Percentiles rank a stretch among this genome's conserved stretches.
Evolutionary conservation across 2,329 filamentous ascomycete genomes (phyloP).

Genomic region (Epichloe typhina): DNA sequence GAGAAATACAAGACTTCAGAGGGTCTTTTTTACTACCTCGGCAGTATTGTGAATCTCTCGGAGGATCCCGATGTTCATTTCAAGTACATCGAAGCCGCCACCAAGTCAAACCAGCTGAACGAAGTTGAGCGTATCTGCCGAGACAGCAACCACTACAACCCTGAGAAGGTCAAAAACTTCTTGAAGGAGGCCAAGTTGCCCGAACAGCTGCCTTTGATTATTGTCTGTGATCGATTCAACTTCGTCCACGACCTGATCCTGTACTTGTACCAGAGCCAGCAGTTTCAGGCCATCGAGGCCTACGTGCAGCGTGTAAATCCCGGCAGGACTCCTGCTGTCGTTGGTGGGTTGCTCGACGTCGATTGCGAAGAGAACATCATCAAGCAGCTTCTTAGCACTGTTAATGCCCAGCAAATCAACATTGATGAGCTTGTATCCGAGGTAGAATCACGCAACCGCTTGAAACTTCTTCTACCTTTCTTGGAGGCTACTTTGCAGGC

Average conservation of each 20-base stretch:
- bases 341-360: slow-evolving; percentile 87
- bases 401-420: slow-evolving; percentile 72
- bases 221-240: slow-evolving; percentile 98
- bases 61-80: slow-evolving; percentile 94
- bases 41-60: slow-evolving; percentile 92
- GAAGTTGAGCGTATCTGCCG: slow-evolving; percentile 96
- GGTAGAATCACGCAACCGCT: slow-evolving; percentile 88
- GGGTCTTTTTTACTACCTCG: slow-evolving; percentile 97
- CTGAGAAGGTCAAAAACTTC: slow-evolving; percentile 98
- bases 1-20: slow-evolving; percentile 97
- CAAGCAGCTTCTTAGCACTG: slow-evolving; percentile 76
- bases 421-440: slow-evolving; percentile 90
- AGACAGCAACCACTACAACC: slow-evolving; percentile 79
- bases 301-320: slow-evolving; percentile 98
- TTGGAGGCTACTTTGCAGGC: slow-evolving; percentile 79
- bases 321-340: slow-evolving; percentile 74
- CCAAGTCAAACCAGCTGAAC: slow-evolving; percentile 81
- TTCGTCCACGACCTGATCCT: slow-evolving; percentile 95
- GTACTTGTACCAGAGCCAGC: slow-evolving; percentile 96
- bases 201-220: slow-evolving; percentile 91
- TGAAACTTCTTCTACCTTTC: slow-evolving; percentile 93
- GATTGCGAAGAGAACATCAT: slow-evolving; percentile 96
- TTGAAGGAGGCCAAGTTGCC: slow-evolving; percentile 87
- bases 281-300: slow-evolving; percentile 96
- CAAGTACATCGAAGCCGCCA: slow-evolving; percentile 98